These are phyloP conservation scores for Neoscytalidium dimidiatum DNA, from an alignment of 2,329 filamentous ascomycete species.

Conservation along the genomic window DNA sequence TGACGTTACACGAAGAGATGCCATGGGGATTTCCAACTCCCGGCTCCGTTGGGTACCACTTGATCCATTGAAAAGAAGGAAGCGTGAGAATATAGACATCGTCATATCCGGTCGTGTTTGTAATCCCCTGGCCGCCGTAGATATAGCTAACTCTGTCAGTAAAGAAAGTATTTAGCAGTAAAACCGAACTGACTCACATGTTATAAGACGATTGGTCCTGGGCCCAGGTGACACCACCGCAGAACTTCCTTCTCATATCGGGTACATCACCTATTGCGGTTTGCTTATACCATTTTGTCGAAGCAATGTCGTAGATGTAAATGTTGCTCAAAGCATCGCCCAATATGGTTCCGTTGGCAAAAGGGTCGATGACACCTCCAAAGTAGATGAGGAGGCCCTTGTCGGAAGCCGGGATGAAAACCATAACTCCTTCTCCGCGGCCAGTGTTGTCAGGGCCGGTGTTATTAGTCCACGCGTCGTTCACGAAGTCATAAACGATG, in stretches of 20 bases:
- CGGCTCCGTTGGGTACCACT: constrained; percentile 50
- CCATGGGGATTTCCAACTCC: constrained; percentile 55
- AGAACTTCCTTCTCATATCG: constrained; percentile 58
- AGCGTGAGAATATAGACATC: constrained; percentile 65
- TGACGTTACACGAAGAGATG: constrained; percentile 58
- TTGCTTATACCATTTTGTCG: constrained; percentile 62
- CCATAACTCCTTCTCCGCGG: constrained; percentile 61
- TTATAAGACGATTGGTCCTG: constrained; percentile 64
- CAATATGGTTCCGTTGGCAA: constrained; percentile 50
- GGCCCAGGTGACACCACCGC: constrained; percentile 62
- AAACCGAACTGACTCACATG: constrained; percentile 49
- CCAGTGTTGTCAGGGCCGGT: constrained; percentile 56
- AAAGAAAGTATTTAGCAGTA: neutral
- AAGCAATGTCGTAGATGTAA: constrained; percentile 62
- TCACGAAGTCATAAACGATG: constrained; percentile 59
- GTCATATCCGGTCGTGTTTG: constrained; percentile 56
- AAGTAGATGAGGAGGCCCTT: constrained; percentile 63
- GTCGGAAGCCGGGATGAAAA: constrained; percentile 62
- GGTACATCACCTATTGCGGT: constrained; percentile 57
- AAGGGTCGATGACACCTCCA: constrained; percentile 57
- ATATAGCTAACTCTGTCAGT: constrained; percentile 52
- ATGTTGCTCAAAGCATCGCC: constrained; percentile 41
- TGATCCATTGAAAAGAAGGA: constrained; percentile 66
- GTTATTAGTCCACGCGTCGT: constrained; percentile 54
- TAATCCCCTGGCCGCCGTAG: constrained; percentile 60